These are phyloP conservation scores for Eucalyptus shirleyi DNA, from an alignment of 345 rosid species.

Conservation along the genomic window DNA sequence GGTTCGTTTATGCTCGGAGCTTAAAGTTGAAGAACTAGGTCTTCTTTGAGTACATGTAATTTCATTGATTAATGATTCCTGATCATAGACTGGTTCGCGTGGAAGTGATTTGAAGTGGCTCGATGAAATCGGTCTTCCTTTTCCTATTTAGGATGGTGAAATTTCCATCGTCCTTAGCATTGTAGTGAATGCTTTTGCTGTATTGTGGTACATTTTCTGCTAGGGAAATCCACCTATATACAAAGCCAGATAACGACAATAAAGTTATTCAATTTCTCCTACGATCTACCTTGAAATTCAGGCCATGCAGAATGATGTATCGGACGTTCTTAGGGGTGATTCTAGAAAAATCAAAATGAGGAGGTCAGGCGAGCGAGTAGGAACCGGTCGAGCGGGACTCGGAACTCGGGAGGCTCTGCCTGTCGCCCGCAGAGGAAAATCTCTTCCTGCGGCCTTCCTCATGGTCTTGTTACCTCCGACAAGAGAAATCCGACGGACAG, in stretches of 20 bases:
- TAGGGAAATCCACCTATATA: not conserved
- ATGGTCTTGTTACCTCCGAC: not conserved
- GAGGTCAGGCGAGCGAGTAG: not conserved
- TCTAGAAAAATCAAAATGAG: not conserved
- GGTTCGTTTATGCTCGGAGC: rapidly evolving
- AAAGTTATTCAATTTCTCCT: not conserved
- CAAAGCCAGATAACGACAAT: not conserved
- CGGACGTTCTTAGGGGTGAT: too few relatives aligned
- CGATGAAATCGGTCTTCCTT: not conserved
- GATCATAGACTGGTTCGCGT: not conserved
- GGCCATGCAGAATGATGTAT: not conserved
- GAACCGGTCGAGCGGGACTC: not conserved
- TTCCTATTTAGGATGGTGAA: not conserved
- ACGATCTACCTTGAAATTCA: not conserved
- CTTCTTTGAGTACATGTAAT: too few relatives aligned
- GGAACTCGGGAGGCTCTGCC: not conserved
- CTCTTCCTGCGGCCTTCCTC: not conserved
- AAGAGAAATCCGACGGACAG: not conserved
- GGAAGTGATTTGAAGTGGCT: not conserved
- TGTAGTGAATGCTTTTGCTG: not conserved
- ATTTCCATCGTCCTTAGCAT: not conserved
- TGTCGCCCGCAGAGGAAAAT: not conserved
- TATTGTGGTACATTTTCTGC: not conserved
- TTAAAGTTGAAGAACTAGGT: too few relatives aligned
- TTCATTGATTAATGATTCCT: too few relatives aligned